phyloP scores from a whole-genome alignment of 2,329 filamentous ascomycete species.

The Diaporthe eres region DNA sequence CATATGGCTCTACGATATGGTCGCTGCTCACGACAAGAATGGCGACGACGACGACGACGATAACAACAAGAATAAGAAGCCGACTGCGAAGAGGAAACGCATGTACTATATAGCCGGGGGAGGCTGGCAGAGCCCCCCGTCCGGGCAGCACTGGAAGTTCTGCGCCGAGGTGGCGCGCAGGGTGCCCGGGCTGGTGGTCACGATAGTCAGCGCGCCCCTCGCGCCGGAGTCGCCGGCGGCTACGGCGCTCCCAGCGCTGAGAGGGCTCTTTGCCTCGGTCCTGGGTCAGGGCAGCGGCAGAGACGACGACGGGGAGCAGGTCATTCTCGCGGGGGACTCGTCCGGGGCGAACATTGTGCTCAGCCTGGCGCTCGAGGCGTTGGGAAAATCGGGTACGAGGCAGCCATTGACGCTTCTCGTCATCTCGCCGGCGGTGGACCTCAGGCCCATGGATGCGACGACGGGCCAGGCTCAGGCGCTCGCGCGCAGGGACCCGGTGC shows the following conservation, averaged over 20 bases:
- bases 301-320: neutral
- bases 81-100: neutral
- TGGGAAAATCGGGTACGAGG: neutral
- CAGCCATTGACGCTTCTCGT: neutral
- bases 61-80: neutral
- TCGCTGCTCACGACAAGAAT: neutral
- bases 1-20: conserved; percentile 1
- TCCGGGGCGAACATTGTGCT: neutral
- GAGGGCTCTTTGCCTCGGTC: neutral
- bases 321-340: conserved; percentile 1
- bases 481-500: neutral
- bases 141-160: conserved; percentile 9
- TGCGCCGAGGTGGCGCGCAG: neutral
- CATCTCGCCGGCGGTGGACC: conserved; percentile 1
- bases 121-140: neutral
- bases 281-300: neutral
- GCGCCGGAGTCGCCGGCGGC: neutral
- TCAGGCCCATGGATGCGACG: neutral
- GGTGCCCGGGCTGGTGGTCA: neutral
- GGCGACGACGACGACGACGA: no score
- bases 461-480: neutral
- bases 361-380: neutral
- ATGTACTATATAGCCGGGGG: neutral
- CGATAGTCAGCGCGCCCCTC: neutral
- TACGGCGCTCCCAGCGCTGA: neutral